These are phyloP conservation scores for Lippia alba DNA, from an alignment of 305 asterid species.

Conservation along the genomic window DNA sequence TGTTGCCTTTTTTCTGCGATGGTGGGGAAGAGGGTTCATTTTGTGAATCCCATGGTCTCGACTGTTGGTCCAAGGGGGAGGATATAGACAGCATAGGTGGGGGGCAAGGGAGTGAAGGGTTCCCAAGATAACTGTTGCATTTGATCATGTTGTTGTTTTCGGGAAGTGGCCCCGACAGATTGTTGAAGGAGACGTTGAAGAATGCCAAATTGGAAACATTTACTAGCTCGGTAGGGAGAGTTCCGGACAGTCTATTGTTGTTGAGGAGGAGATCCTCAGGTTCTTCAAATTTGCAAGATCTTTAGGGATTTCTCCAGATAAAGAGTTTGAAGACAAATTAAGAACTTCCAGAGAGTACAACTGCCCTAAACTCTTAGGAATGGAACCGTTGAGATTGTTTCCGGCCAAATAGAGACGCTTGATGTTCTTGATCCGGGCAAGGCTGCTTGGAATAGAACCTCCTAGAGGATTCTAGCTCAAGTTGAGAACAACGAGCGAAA, in stretches of 20 bases:
- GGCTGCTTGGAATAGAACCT: slow-evolving; percentile 71
- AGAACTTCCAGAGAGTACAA: slow-evolving; percentile 63
- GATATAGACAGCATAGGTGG: slow-evolving; percentile 50
- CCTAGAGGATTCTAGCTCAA: slow-evolving; percentile 72
- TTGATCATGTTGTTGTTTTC: slow-evolving; percentile 48
- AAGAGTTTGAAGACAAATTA: slow-evolving; percentile 76
- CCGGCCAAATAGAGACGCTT: slow-evolving; percentile 71
- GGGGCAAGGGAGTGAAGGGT: slow-evolving; percentile 72
- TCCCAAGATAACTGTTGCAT: slow-evolving; percentile 75
- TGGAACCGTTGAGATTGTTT: slow-evolving; percentile 72
- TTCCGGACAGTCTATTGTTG: slow-evolving; percentile 77
- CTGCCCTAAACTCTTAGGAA: slow-evolving; percentile 73
- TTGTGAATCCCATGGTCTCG: slow-evolving; percentile 47
- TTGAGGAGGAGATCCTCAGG: slow-evolving; percentile 60
- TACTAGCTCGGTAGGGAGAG: slow-evolving; percentile 62
- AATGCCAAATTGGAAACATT: slow-evolving; percentile 52
- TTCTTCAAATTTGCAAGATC: slow-evolving; percentile 65
- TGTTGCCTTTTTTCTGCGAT: slow-evolving; percentile 33
- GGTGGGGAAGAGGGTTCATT: slow-evolving; percentile 46
- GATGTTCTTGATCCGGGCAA: slow-evolving; percentile 67
- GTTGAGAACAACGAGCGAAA: slow-evolving; percentile 65
- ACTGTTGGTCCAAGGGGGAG: slow-evolving; percentile 59
- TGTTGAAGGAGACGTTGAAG: slow-evolving; percentile 79
- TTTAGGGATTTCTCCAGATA: slow-evolving; percentile 83
- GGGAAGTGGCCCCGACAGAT: slow-evolving; percentile 79